Percentiles rank a stretch among this genome's conserved stretches.
phyloP scores from a whole-genome alignment of 176 grass and related monocot species.

The Phragmites australis region DNA sequence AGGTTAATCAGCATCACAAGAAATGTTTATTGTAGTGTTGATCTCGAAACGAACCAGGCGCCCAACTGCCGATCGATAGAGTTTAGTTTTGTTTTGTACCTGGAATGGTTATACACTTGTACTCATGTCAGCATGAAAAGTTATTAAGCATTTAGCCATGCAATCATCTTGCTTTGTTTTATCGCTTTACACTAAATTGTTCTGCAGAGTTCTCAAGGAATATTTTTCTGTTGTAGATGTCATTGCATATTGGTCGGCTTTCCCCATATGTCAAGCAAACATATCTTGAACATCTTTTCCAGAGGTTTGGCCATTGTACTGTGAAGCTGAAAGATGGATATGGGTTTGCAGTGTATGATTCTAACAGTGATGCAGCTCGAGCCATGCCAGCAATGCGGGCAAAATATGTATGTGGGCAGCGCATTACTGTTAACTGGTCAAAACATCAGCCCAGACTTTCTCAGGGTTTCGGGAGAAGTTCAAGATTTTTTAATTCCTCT shows the following conservation, averaged over 20 bases:
- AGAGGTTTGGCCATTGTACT: slow-evolving; percentile 50
- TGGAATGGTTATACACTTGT: background rate
- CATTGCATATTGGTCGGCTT: slow-evolving; percentile 58
- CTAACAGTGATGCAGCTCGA: slow-evolving; percentile 47
- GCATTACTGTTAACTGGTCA: slow-evolving; percentile 62
- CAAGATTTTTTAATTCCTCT: slow-evolving; percentile 28
- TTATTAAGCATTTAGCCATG: background rate
- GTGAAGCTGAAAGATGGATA: slow-evolving; percentile 56
- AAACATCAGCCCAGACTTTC: slow-evolving; percentile 48
- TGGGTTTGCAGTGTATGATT: slow-evolving; percentile 61
- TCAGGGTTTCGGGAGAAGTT: slow-evolving; percentile 35
- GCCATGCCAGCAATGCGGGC: slow-evolving; percentile 42
- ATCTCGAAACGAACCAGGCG: background rate
- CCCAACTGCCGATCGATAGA: background rate
- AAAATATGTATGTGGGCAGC: slow-evolving; percentile 46
- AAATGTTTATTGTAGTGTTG: slow-evolving; percentile 18
- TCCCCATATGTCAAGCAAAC: slow-evolving; percentile 34
- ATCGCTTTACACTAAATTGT: background rate
- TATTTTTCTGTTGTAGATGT: slow-evolving; percentile 54
- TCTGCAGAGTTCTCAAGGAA: slow-evolving; percentile 4
- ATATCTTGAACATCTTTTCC: slow-evolving; percentile 50
- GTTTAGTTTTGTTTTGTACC: slow-evolving; percentile 13
- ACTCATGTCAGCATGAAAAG: background rate
- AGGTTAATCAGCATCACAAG: background rate
- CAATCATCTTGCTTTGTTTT: slow-evolving; percentile 14